Base-by-base conservation (phyloP, 2,329 filamentous ascomycete species). In the Arthrobotrys sinensis region DNA sequence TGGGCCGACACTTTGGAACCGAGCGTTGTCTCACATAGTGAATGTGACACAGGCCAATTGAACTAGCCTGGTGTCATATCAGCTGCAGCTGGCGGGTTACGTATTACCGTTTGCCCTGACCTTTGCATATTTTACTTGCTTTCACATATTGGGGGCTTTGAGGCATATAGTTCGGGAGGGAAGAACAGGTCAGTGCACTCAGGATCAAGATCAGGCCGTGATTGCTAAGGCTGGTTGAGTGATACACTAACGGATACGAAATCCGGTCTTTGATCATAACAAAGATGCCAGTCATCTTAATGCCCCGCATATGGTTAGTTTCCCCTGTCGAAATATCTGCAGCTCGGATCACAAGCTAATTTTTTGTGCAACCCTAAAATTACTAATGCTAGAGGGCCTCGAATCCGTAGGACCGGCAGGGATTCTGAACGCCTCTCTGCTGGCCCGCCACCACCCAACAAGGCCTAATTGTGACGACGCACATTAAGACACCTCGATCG, bases 381-480 rank as follows among this genome's bases (percentile, higher is more conserved):
- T 21, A 48, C 11, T 48, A 48, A 48, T 57, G 16, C 55, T 12
- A 19, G n/a, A 8, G 8, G 34, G 52, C 11, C 32, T 36, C 52
- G 34, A 57, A 57, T 8, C 3, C 10, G 28, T 21, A 5, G 14
- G 40, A 45, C 40, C n/a, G 6, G 24, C 40, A 45, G 40, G 40
- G 40, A 6, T 45, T 16, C 40, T n/a, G 40, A 38, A 8, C 2
- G 36, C 36, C 40, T 45, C 40, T 6, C 12, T 8, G 6, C 24
- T 28, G 24, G 24, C 24, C 24, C 24, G 24, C 11, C n/a, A 5
- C 21, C 55, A 19, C 36, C 36, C 10, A 34, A 43, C 55, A 60
- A n/a, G 36, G 55, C 55, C 12, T 28, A 10, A 21, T 21, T 57
- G 52, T 57, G 52, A 57, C 32, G 52, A 57, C n/a, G 55, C 55